Evolutionary conservation across 805 yeast species (phyloP), one percentile per base, ranked within the genome.

Genomic region (Citeromyces matritensis): DNA sequence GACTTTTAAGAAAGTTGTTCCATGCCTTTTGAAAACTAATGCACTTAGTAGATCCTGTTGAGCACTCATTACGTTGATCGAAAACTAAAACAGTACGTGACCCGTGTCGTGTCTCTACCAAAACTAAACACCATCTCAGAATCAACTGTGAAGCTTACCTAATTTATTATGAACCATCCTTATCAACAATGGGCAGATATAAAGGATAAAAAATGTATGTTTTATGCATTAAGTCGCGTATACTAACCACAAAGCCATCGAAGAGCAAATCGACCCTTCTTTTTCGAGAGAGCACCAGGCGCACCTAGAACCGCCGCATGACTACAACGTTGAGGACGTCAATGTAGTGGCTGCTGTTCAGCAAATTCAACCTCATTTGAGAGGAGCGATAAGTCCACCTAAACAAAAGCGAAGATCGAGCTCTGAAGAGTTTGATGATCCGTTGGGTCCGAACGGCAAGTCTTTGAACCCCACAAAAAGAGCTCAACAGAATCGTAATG

Each of bases 401-500:
- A 9, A 11, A 13, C 25, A 17, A 7, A 17, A 17, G 21, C 5
- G 21, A 7, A 17, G 21, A 7, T 17, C 21, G 21, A 17, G 21
- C 21, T 17, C 21, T 17, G 21, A 17, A 4, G 15, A 7, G 8
- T 17, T n/a, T 13, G 19, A 11, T 11, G 32, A 23, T 6, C 8
- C 27, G 9, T 23, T 9, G 9, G 10, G 15, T 29, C 30, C 24
- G 26, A 23, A 29, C 17, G 32, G 32, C 21, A 33, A 29, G 29
- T 28, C 29, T 11, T 55, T 77, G 27, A 64, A 74, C 14, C 66
- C 63, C 35, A 71, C 91, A 26, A 83, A 82, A 51, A 71, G 96
- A 39, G 95, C 95, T 2, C 85, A 78, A 6, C 96, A 86, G 55
- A 86, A 86, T 58, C 63, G 96, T 46, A 75, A 72, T 37, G 95